These are phyloP conservation scores for Candida nemodendra DNA, from an alignment of 805 yeast species.

Conservation along the genomic window DNA sequence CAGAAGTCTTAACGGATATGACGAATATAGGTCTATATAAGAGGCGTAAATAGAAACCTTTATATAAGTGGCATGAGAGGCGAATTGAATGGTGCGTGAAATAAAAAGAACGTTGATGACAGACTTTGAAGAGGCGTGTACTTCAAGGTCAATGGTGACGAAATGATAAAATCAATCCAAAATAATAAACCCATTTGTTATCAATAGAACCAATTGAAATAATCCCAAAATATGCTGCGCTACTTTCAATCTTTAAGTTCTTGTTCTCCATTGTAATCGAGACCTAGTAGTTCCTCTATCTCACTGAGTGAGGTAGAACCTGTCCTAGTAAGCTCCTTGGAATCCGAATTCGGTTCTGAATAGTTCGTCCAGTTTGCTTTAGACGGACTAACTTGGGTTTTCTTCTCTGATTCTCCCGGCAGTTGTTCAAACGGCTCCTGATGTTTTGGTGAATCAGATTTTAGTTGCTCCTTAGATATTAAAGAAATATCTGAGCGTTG, in stretches of 20 bases:
- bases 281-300: conserved; percentile 4
- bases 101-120: too few species aligned
- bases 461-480: background rate
- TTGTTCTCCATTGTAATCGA: background rate
- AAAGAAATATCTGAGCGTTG: background rate
- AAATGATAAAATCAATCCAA: background rate
- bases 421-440: background rate
- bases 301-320: conserved; percentile 7
- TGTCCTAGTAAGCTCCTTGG: background rate
- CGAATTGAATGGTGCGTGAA: too few species aligned
- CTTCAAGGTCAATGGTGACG: too few species aligned
- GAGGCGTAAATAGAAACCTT: too few species aligned
- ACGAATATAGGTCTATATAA: too few species aligned
- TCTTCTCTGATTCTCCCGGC: background rate
- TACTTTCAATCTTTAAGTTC: background rate
- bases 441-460: background rate
- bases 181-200: conserved; percentile 2
- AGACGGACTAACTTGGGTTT: background rate
- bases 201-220: background rate
- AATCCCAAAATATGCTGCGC: background rate
- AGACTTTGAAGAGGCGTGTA: too few species aligned
- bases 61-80: too few species aligned
- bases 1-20: too few species aligned
- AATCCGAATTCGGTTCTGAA: background rate
- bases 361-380: background rate